phyloP scores from a whole-genome alignment of 768 basidiomycete species.

The Lactifluus subvellereus region DNA sequence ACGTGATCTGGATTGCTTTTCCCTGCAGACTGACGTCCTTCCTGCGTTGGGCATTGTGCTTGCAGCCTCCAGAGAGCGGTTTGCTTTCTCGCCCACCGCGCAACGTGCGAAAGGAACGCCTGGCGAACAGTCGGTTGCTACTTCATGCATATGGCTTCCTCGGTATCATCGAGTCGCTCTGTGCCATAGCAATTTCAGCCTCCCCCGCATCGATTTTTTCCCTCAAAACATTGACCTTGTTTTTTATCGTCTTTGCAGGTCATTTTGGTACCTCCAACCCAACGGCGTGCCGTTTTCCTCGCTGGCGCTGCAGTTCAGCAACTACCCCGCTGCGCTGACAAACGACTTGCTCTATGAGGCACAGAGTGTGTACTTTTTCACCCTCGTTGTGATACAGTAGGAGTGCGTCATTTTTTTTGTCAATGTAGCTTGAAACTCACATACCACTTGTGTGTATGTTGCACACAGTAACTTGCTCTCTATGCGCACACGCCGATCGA shows the following conservation, averaged over 20 bases:
- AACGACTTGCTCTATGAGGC: conserved; percentile 40
- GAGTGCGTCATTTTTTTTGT: conserved; percentile 27
- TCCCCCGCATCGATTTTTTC: neutral
- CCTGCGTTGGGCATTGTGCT: conserved; percentile 51
- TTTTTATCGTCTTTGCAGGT: conserved; percentile 23
- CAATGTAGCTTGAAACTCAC: neutral
- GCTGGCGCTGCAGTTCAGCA: conserved; percentile 43
- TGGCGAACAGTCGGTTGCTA: conserved; percentile 49
- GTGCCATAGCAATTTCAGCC: conserved; percentile 44
- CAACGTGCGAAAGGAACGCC: conserved; percentile 48
- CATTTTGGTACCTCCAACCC: conserved; percentile 42
- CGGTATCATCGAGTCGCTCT: conserved; percentile 43
- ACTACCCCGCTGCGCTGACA: conserved; percentile 35
- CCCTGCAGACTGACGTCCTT: conserved; percentile 46
- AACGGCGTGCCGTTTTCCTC: conserved; percentile 44
- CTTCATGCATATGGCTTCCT: conserved; percentile 55
- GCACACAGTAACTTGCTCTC: conserved; percentile 41
- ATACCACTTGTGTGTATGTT: neutral
- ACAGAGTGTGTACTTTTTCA: conserved; percentile 49
- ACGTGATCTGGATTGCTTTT: neutral
- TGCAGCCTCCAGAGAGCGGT: conserved; percentile 57
- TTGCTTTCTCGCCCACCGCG: conserved; percentile 51
- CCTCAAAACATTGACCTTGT: neutral
- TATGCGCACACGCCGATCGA: conserved; percentile 48
- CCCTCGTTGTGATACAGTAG: conserved; percentile 55